Base-by-base conservation (phyloP, 2,329 filamentous ascomycete genomes). In the Fusarium irregulare region DNA sequence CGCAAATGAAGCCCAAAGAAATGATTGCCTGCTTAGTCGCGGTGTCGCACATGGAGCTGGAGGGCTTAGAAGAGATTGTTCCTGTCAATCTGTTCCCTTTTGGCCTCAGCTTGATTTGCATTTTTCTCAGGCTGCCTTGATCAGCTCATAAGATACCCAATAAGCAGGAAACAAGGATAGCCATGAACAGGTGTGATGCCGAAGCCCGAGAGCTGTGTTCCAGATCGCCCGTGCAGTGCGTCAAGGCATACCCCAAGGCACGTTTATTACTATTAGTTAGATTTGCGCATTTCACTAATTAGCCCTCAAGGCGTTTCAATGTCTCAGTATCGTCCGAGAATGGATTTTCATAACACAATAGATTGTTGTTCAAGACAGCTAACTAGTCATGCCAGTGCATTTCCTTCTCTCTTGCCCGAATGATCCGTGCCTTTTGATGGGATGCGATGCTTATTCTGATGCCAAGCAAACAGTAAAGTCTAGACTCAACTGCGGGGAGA, bases 161-260 rank as follows among this genome's bases (percentile, higher is more conserved):
- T 47, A 47, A 28, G 25, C 20, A 28, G 45, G 12, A 20, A 47
- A 28, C 25, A 47, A 47, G 25, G 45, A 25, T 47, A 12, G 23
- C 18, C 16, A 53, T 27, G 23, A 53, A 53, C 49, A 11, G 53
- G 42, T 56, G 41, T 40, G 53, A 48, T 56, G 30, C 53, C 53
- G 42, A 56, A 34, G 59, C 23, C 60, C 34, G 60, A 37, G 20
- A 41, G 27, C 13, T 18, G 62, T 18, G 51, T 42, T 59, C 45
- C 40, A 48, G 60, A 65, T 64, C 60, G 40, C 50, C 44, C 58
- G 20, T 59, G 61, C 60, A 64, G 34, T 64, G 57, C 56, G 62
- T 51, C 37, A 27, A 62, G 42, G 41, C 56, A 41, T 48, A 48
- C 47, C 54, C 16, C 57, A 41, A 63, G 60, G 58, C 60, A 56